A percentile compares a stretch with the other conserved stretches of the same genome.
phyloP scores from a whole-genome alignment of 2,329 filamentous ascomycete species.

The Amphichorda felina region DNA sequence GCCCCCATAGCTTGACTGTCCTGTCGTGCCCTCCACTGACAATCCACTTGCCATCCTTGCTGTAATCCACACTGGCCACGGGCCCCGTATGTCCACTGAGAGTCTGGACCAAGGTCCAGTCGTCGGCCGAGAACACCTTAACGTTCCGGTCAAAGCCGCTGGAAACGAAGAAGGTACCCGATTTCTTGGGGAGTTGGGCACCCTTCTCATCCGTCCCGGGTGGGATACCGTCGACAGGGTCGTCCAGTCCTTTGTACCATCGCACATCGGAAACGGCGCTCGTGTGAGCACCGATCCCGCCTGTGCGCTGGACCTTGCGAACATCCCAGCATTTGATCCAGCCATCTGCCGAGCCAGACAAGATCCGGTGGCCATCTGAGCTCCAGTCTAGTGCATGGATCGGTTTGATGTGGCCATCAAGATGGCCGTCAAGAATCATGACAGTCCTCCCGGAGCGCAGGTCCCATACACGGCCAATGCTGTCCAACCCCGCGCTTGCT shows the following conservation, averaged over 20 bases:
- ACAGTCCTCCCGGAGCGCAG: slow-evolving; percentile 82
- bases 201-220: slow-evolving; percentile 54
- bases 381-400: slow-evolving; percentile 93
- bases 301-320: slow-evolving; percentile 72
- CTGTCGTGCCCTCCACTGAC: slow-evolving; percentile 89
- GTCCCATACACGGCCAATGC: slow-evolving; percentile 93
- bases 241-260: slow-evolving; percentile 86
- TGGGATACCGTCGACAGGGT: slow-evolving; percentile 49
- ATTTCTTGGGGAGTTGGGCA: slow-evolving; percentile 63
- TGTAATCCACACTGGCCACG: slow-evolving; percentile 83
- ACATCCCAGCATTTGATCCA: slow-evolving; percentile 99
- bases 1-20: slow-evolving; percentile 91
- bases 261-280: slow-evolving; percentile 86
- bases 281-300: slow-evolving; percentile 80
- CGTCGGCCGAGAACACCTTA: slow-evolving; percentile 91
- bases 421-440: slow-evolving; percentile 85
- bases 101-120: slow-evolving; percentile 84
- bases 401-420: slow-evolving; percentile 73
- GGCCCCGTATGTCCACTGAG: slow-evolving; percentile 86
- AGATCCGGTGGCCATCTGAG: slow-evolving; percentile 76
- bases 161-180: slow-evolving; percentile 83
- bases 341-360: slow-evolving; percentile 87
- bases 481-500: slow-evolving; percentile 87
- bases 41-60: slow-evolving; percentile 79
- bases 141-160: slow-evolving; percentile 91